Base-by-base conservation (phyloP, 2,329 filamentous ascomycete genomes). In the Furcasterigmium sp. region DNA sequence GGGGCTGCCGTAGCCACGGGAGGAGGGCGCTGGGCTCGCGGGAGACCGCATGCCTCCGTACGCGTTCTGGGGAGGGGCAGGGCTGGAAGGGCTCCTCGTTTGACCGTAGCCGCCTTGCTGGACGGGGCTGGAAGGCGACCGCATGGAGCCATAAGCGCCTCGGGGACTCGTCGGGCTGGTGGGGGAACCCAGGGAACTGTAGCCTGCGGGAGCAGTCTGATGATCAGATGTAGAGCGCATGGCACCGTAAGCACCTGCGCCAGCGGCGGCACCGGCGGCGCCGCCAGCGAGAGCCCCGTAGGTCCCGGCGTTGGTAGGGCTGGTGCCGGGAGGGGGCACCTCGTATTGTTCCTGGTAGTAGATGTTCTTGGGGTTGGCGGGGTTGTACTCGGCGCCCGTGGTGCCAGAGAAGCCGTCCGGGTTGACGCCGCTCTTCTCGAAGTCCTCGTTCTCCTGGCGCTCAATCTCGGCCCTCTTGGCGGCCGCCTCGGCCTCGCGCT, bases 371-470 rank as follows among this genome's bases (percentile, higher is more conserved):
- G 49, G 59, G 17, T 62, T 59, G 36, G 56, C 55, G 36, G 60
- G 53, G 38, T 65, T 56, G 53, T 69, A 70, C 43, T 69, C 65
- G 39, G 60, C 48, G 17, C 59, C 63, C 1, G 51, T 48, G 23
- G 60, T 55, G 39, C 56, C 61, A 37, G 54, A 49, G 46, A 75
- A 67, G 17, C 62, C 59, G 53, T 77, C 74, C 1, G 73, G 70
- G 55, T 76, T 57, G 49, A 73, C 55, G 35, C 74, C 74, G 42
- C 61, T 62, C 48, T 64, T 68, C 44, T 67, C 62, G 62, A 74
- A 73, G 11, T 66, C 61, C 49, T 76, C 72, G 30, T 78, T 58
- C 55, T 80, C 77, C 3, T 69, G 48, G 30, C 70, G 71, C 51
- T 80, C 75, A 8, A 67, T 57, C 39, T 72, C 64, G 23, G 66